Conservation (phyloP, 345 rosid genomes). For the Corymbia maculata region DNA sequence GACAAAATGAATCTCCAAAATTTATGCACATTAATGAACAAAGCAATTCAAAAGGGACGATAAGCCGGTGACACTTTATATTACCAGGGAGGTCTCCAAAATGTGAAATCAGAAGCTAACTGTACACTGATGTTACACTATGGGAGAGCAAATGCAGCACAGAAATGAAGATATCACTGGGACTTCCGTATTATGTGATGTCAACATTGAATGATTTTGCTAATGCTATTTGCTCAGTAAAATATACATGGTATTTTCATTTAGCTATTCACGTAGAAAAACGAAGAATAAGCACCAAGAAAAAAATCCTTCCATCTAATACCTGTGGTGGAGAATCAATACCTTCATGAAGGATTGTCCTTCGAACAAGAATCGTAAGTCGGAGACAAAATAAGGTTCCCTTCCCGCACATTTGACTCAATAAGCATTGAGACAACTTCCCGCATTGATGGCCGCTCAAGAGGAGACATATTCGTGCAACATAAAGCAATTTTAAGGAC, state of each 20-base stretch:
- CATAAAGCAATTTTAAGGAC: slow-evolving; percentile 70
- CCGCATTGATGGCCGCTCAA: slow-evolving; percentile 83
- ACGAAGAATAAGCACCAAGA: background rate
- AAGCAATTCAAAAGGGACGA: background rate
- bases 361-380: slow-evolving; percentile 7
- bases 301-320: slow-evolving; percentile 5
- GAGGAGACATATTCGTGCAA: slow-evolving; percentile 63
- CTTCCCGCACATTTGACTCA: slow-evolving; percentile 56
- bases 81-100: background rate
- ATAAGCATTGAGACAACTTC: slow-evolving; percentile 74
- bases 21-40: background rate
- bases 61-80: background rate
- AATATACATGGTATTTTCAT: background rate
- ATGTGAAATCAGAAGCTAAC: background rate
- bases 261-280: background rate
- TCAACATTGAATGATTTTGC: background rate
- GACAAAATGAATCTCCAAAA: background rate
- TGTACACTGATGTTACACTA: background rate
- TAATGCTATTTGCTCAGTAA: background rate
- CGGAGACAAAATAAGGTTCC: slow-evolving; percentile 22
- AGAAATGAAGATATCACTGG: background rate
- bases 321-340: slow-evolving; percentile 1
- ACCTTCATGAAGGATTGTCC: slow-evolving; percentile 7
- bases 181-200: background rate
- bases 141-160: background rate